A percentile compares a stretch with the other conserved stretches of the same genome.
phyloP scores from a whole-genome alignment of 805 yeast genomes.

The Jamesozyma piceae region DNA sequence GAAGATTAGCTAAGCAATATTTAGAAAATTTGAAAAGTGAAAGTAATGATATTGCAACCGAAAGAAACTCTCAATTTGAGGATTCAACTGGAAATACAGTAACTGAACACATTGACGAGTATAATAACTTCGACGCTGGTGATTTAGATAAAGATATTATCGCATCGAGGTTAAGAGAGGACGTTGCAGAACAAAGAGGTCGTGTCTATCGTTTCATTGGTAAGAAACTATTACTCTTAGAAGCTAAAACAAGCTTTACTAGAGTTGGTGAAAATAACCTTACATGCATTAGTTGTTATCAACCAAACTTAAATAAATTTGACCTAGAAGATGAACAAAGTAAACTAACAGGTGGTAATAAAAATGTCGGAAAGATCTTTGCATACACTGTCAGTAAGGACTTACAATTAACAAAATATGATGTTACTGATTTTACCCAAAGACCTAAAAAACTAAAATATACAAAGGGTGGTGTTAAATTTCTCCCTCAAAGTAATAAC shows the following conservation, averaged over 20 bases:
- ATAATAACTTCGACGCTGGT: slow-evolving; percentile 68
- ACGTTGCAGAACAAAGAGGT: slow-evolving; percentile 86
- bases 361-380: slow-evolving; percentile 45
- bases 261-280: slow-evolving; percentile 55
- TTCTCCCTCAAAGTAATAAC: slow-evolving; percentile 29
- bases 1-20: slow-evolving; percentile 90
- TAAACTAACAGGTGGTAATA: slow-evolving; percentile 39
- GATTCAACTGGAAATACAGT: slow-evolving; percentile 12
- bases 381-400: slow-evolving; percentile 80
- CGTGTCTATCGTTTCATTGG: slow-evolving; percentile 63
- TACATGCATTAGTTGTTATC: slow-evolving; percentile 36
- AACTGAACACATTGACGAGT: slow-evolving; percentile 25
- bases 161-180: slow-evolving; percentile 68
- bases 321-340: slow-evolving; percentile 17
- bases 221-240: slow-evolving; percentile 36
- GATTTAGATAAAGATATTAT: slow-evolving; percentile 85
- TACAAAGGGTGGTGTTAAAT: slow-evolving; percentile 50
- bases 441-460: slow-evolving; percentile 61
- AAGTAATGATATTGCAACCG: slow-evolving; percentile 33
- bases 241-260: slow-evolving; percentile 36
- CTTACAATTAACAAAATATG: slow-evolving; percentile 72
- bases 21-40: slow-evolving; percentile 66
- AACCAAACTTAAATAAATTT: slow-evolving; percentile 29
- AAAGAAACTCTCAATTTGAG: slow-evolving; percentile 2
- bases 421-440: slow-evolving; percentile 41